Evolutionary conservation across 352 stramenopile genomes (phyloP), one percentile per base, ranked within the genome.

Genomic region (Phytophthora quininea): DNA sequence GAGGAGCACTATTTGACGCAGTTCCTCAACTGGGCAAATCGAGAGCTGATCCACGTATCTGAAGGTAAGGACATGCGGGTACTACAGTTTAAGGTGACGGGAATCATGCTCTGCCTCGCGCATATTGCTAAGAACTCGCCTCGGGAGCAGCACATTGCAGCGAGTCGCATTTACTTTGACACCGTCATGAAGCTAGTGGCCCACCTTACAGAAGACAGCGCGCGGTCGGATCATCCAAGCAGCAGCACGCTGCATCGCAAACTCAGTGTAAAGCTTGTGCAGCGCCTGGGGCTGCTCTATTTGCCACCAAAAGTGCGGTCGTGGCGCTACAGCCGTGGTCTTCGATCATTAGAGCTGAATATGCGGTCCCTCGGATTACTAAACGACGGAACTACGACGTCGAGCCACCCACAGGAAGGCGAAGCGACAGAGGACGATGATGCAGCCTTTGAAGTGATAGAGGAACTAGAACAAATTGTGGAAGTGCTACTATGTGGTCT

Each of bases 401-500:
- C 40, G 54, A 61, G 2, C 50, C 37, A 19, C 52, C 3, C 10
- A 29, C 37, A 73, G 9, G 47, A 19, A n/a, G 14, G 29, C 15
- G 43, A 49, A 7, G 40, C 11, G 27, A 14, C 70, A 27, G 61
- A 75, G 1, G 74, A 80, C 1, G 66, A 81, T 24, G 62, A 89
- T 8, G 74, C 89, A 27, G 62, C 80, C 14, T 76, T 90, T 46
- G 78, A 91, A 42, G 88, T 98, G 11, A 91, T 98, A n/a, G 95
- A 98, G 64, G 84, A 98, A 71, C 81, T 99, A 24, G 98, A 99
- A 74, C 94, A 99, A 59, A 97, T 98, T 37, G 94, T 99, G 37
- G 97, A 98, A 54, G 80, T 91, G 4, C 66, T 96, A 31, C 62
- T 99, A 12, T 87, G 74, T 50, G 92, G 88, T 0, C 71, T 99